Base-by-base conservation (phyloP, 805 yeast species). In the Yarrowia phangngaensis region DNA sequence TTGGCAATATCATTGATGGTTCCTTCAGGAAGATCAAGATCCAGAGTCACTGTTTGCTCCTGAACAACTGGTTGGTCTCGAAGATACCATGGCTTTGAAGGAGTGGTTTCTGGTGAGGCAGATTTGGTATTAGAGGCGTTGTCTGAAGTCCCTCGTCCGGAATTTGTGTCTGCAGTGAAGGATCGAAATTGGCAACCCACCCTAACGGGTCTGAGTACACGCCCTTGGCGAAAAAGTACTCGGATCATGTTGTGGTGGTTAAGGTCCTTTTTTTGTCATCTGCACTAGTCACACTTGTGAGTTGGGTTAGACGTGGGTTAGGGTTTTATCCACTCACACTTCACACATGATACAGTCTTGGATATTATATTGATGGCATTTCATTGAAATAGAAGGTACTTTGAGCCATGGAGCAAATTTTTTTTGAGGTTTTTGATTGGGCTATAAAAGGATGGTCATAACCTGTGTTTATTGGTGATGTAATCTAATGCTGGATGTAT, bases 1-100 rank as follows among this genome's bases (percentile, higher is more conserved):
- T 88, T 61, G 28, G 67, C 62, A 23, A 89, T 59, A 51, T 86
- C 79, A 4, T 67, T 65, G 28, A 89, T 65, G 8, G 95, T 95
- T 52, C 84, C 71, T 24, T 82, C 80, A 5, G 69, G 62, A 3
- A 76, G 74, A 51, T 84, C 60, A 47, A 73, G 69, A 5, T 68
- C 58, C 8, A 79, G 58, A 8, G 82, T 61, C 29, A 27, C 24
- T 3, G 64, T 63, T 24, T 61, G 59, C 7, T 88, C 57, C 28
- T 51, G 23, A 2, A 49, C 50, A 4, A 50, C 56, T 2, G 51
- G 52, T 16, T 27, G 38, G n/a, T 51, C 52, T 23, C 57, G 32
- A 22, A 57, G 52, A 24, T 57, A 57, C 58, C 58, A 57, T 4
- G 58, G 59, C 17, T 41, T 29, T 14, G 35, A 20, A 6, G 48